Evolutionary conservation across 2,329 filamentous ascomycete genomes (phyloP), one percentile per base, ranked within the genome.

Genomic region (Tolypocladium nubicola): DNA sequence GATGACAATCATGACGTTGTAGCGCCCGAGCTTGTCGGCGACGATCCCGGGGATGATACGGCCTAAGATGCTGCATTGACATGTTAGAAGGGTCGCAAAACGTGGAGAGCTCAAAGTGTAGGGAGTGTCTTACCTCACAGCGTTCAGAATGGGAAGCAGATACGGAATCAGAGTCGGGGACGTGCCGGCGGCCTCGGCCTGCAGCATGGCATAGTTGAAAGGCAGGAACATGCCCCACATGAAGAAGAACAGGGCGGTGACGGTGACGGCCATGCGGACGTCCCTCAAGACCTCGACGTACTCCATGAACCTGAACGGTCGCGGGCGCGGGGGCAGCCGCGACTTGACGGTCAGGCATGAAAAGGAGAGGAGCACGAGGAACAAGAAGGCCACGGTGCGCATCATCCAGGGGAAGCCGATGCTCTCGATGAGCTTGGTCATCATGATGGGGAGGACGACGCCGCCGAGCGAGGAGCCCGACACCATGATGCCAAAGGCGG

Each of bases 381-480:
- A 76, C 54, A 80, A 65, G 61, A 80, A 78, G 0, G 73, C 76
- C 56, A 78, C 67, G 21, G 70, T 69, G 45, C 78, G 74, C 52
- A 80, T 76, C 60, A 76, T 73, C 78, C 78, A 80, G 4, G 71
- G 71, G 61, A 77, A 78, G 0, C 75, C 76, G 43, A 76, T 67
- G 3, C 58, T 41, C 35, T 74, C 73, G 40, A 81, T 77, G 59
- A 87, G 73, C 59, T 82, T 74, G 59, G 82, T 71, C 57, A 75
- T 78, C 59, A 89, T 77, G 60, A 88, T 84, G 53, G 87, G 71
- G 57, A 88, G 83, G 16, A 82, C 73, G 52, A 77, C 72, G 30
- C 82, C 82, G 2, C 81, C 82, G 7, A 84, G 61, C 5, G 77
- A 80, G 0, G 78, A 79, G 7, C 82, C 82, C 2, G 78, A 74